Evolutionary conservation across 2,329 filamentous ascomycete genomes (phyloP), one percentile per base, ranked within the genome.

Genomic region (Cladorrhinum sp.): DNA sequence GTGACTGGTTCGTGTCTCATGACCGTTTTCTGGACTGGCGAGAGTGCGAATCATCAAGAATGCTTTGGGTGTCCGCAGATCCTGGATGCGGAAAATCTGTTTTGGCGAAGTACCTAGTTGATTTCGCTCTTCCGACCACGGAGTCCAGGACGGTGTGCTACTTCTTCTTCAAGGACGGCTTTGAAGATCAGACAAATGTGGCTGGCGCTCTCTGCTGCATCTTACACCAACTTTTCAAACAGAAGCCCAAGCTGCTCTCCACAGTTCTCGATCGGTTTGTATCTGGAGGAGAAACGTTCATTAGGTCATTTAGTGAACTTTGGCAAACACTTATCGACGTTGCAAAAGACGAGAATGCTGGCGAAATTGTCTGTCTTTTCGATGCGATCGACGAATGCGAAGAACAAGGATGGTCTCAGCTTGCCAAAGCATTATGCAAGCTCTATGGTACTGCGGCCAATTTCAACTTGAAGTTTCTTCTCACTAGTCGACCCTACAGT

Each of bases 91-190:
- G 73, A 2, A 75, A 75, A 58, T 76, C 73, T 0, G 71, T 73
- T 20, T 61, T 73, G 3, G 64, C 70, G 9, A 64, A 56, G 14
- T 16, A 64, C 8, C 56, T 76, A 4, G 63, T 76, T 12, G 73
- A 75, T 39, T 65, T 72, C 42, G 21, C 61, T 0, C 65, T 73
- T 2, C 65, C 62, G 1, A 62, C 61, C 16, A 69, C 50, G n/a
- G 49, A 56, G 7, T 65, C 66, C 0, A 62, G 68, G 3, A 71
- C 58, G 2, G 61, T 72, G 33, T 74, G 71, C 56, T 69, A 74
- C 55, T 74, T 73, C 65, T 75, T 75, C 59, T 76, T 74, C 63
- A 72, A 74, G 51, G 69, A 72, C 46, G n/a, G n/a, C n/a, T n/a
- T n/a, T n/a, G 59, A 68, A 21, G 56, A 61, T 9, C 69, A 67